These are phyloP conservation scores for Populus nigra DNA, from an alignment of 345 rosid species.

Conservation along the genomic window DNA sequence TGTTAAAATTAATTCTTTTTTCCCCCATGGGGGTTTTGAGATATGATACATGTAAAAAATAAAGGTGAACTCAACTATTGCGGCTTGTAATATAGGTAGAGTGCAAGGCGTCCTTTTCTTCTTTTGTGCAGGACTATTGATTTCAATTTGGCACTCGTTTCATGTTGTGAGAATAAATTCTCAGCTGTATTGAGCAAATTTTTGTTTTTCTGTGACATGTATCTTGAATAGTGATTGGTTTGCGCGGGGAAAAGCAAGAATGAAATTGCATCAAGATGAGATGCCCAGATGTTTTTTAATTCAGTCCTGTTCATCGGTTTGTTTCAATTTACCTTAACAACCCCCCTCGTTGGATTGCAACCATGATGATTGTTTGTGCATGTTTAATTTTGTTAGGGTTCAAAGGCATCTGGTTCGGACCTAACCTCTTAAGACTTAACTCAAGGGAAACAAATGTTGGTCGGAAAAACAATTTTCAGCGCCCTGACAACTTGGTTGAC, in stretches of 20 bases:
- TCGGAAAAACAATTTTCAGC: too few relatives aligned
- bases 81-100: constrained; percentile 40
- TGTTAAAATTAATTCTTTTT: constrained; percentile 10
- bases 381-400: too few relatives aligned
- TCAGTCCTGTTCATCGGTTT: neutral
- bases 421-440: too few relatives aligned
- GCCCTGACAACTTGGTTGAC: too few relatives aligned
- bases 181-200: neutral
- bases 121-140: neutral
- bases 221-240: neutral
- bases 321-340: neutral
- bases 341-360: too few relatives aligned
- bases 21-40: constrained; percentile 2
- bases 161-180: neutral
- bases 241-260: neutral
- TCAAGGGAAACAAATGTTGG: too few relatives aligned
- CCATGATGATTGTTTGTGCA: too few relatives aligned
- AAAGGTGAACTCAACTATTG: constrained; percentile 20
- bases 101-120: constrained; percentile 14
- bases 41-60: constrained; percentile 23
- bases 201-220: neutral
- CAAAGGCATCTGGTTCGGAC: too few relatives aligned
- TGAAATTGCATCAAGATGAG: neutral
- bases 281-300: neutral
- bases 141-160: neutral